Evolutionary conservation across 495 filamentous ascomycete species (phyloP).

Genomic region (Lasiosphaeria miniovina): DNA sequence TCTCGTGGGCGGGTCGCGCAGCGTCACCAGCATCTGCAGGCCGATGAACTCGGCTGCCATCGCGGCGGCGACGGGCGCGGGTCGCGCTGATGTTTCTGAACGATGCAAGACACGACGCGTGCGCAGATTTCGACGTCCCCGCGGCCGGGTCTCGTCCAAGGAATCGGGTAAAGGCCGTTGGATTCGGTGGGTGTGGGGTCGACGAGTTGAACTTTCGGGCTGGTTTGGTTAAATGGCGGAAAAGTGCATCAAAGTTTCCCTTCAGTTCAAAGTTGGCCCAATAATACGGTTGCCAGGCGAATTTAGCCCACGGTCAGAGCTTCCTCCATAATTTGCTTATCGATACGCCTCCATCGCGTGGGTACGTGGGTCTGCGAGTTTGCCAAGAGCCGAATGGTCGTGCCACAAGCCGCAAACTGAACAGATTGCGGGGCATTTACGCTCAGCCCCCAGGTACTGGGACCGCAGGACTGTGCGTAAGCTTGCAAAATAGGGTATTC

Average conservation of each 20-base stretch:
- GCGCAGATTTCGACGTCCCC: background rate
- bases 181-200: too few species aligned
- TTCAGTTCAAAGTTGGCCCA: background rate
- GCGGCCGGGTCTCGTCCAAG: too few species aligned
- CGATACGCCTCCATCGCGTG: background rate
- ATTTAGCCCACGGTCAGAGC: background rate
- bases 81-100: background rate
- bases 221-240: too few species aligned
- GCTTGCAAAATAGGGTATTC: too few species aligned
- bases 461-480: too few species aligned
- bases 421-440: background rate
- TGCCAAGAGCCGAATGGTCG: background rate
- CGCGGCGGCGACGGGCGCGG: constrained; percentile 3
- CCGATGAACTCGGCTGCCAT: constrained; percentile 66
- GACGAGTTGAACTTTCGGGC: too few species aligned
- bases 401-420: background rate
- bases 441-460: too few species aligned
- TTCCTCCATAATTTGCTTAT: constrained; percentile 2
- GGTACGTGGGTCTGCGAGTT: background rate
- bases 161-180: too few species aligned
- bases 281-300: background rate
- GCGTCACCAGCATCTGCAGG: constrained; percentile 70
- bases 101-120: background rate
- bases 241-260: too few species aligned
- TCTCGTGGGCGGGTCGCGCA: constrained; percentile 61